Base-by-base conservation (phyloP, 73 alveolate genomes). In the Paramecium bursaria region DNA sequence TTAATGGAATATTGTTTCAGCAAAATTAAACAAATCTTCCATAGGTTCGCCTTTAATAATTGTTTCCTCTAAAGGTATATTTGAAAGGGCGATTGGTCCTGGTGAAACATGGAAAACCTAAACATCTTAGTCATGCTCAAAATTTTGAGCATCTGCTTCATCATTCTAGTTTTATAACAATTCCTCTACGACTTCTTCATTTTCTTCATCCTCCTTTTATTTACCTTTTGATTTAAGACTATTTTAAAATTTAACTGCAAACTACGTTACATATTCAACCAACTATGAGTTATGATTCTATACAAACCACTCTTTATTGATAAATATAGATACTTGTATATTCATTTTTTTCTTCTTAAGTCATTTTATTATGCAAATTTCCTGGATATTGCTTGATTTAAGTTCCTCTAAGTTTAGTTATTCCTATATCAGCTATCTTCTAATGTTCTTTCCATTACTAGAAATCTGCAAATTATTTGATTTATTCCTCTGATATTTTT, bases 341-440 rank as follows among this genome's bases (percentile, higher is more conserved):
- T 67, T 57, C 82, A 19, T 0, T 11, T 4, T 31, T 31, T 7
- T 67, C 82, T 35, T 67, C 10, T 1, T 15, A n/a, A 7, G 82
- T 53, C 6, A 1, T 14, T 35, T 15, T 15, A 1, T 57, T 57
- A 9, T 67, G 15, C 2, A 21, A 19, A 25, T 53, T 67, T 2
- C 82, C 82, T 15, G 82, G 82, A 42, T 67, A 67, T 9, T 44
- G 49, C 23, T 67, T 35, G 33, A 67, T 30, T 67, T 67, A 2
- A 5, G 33, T 57, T 47, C 33, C 44, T 39, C 21, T 42, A 1
- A 67, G n/a, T 4, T 42, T 22, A 33, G n/a, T 27, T 17, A 67
- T n/a, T 3, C 17, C 3, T n/a, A 57, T 53, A 21, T 31, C 35
- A 26, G 33, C 22, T 15, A 67, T 30, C 44, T 29, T 67, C 53